Base-by-base conservation (phyloP, 1,284 basidiomycete genomes). In the Rhodotorula sp. region DNA sequence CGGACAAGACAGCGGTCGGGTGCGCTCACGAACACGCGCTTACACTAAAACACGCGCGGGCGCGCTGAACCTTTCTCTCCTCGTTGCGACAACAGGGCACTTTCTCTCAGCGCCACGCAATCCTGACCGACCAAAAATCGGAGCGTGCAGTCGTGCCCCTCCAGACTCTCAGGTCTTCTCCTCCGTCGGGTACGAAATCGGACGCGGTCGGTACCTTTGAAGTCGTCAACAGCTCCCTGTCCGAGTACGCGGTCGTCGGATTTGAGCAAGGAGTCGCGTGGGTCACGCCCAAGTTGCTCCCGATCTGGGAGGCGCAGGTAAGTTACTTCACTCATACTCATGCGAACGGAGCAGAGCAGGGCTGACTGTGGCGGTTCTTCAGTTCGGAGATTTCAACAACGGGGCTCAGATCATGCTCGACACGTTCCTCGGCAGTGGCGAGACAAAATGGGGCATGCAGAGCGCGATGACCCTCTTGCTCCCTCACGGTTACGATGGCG, bases 211-310 rank as follows among this genome's bases (percentile, higher is more conserved):
- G 80, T 45, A 79, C 79, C 12, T 82, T 83, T 70, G 79, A 80
- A n/a, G 77, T 81, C 28, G 81, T 77, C 61, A 77, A 77, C 66
- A 75, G 71, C 15, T 71, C 76, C 14, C 59, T 77, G 31, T 68
- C 66, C 16, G 78, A 79, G 67, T 77, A 77, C 60, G 76, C 74
- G 45, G 70, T 74, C 55, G 26, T 70, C 8, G 79, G 91, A 85
- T 95, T 94, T 74, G 92, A 95, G 79, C 90, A 92, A 73, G 93
- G 93, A 2, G 85, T 90, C 68, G 92, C 90, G 76, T 93, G 91
- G 90, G 91, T 92, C 79, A 84, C 86, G 54, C 91, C 92, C 0
- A 85, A 87, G 69, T 79, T 93, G 47, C 81, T 95, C 62, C 87
- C 91, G 0, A 91, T 95, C 57, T 94, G 92, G 92, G 92, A 95